Conservation (phyloP, 2,329 filamentous ascomycete genomes). For the Cladosporium sp. region DNA sequence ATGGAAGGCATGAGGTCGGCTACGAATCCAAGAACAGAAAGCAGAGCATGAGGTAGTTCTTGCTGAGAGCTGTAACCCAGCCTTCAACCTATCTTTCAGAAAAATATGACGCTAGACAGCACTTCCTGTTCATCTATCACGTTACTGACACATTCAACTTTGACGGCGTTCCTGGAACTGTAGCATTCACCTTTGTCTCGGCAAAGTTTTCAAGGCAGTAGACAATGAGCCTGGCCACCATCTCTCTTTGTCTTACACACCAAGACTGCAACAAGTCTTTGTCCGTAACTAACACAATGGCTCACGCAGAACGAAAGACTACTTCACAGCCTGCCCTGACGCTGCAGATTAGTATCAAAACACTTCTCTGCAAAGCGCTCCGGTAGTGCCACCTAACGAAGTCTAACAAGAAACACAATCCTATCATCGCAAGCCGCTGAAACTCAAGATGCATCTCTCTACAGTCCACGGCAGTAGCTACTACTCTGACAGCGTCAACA, state of each 20-base stretch:
- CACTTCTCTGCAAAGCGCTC: neutral
- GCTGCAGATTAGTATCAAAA: neutral
- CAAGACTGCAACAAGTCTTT: neutral
- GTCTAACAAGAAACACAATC: neutral
- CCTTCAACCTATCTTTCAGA: neutral
- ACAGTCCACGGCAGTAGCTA: constrained; percentile 17
- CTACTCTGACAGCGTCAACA: neutral
- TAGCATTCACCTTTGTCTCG: neutral
- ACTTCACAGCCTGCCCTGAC: neutral
- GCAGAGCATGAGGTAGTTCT: neutral
- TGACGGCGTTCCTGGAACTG: neutral
- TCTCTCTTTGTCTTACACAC: neutral
- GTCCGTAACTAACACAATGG: neutral
- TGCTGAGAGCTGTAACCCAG: neutral
- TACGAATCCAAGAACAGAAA: neutral
- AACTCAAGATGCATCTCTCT: constrained; percentile 15
- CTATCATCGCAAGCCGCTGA: neutral
- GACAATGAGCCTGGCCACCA: neutral
- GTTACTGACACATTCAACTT: neutral
- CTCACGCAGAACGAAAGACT: neutral
- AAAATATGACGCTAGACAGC: neutral
- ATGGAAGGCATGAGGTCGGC: neutral
- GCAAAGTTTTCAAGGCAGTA: neutral
- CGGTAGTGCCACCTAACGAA: constrained; percentile 1
- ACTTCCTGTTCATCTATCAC: neutral